Percentiles rank a stretch among this genome's conserved stretches.
Conservation (phyloP, 257 asterid genomes). For the Fraxinus anomala region DNA sequence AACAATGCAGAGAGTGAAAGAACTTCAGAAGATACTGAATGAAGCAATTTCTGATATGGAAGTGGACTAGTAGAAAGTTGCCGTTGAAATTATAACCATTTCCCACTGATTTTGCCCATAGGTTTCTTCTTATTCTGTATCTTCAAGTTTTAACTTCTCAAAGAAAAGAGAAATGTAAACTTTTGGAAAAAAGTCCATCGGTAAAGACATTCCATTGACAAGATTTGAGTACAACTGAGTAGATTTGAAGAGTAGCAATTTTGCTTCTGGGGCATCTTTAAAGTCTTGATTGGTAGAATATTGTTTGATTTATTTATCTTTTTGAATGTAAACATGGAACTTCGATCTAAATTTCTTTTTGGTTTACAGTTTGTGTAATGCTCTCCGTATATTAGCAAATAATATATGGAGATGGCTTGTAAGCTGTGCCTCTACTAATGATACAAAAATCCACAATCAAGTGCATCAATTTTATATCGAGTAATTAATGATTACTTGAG, state of each 20-base stretch:
- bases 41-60: slow-evolving; percentile 81
- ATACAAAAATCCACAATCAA: too few relatives aligned
- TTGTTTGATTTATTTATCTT: background rate
- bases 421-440: too few relatives aligned
- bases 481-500: too few relatives aligned
- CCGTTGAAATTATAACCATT: background rate
- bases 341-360: background rate
- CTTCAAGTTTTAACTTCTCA: background rate
- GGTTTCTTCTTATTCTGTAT: background rate
- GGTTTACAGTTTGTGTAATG: background rate
- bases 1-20: slow-evolving; percentile 63
- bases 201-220: background rate
- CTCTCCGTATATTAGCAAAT: background rate
- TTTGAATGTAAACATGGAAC: background rate
- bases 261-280: slow-evolving; percentile 5
- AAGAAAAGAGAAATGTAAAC: background rate
- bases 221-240: background rate
- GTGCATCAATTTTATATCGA: too few relatives aligned
- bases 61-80: slow-evolving; percentile 44
- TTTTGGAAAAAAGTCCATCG: background rate
- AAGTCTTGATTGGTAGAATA: background rate
- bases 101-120: background rate
- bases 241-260: slow-evolving; percentile 1
- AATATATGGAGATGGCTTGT: too few relatives aligned
- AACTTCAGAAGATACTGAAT: slow-evolving; percentile 58